Evolutionary conservation across 768 basidiomycete species (phyloP), one percentile per base, ranked within the genome.

Genomic region (Tricholoma matsutake): DNA sequence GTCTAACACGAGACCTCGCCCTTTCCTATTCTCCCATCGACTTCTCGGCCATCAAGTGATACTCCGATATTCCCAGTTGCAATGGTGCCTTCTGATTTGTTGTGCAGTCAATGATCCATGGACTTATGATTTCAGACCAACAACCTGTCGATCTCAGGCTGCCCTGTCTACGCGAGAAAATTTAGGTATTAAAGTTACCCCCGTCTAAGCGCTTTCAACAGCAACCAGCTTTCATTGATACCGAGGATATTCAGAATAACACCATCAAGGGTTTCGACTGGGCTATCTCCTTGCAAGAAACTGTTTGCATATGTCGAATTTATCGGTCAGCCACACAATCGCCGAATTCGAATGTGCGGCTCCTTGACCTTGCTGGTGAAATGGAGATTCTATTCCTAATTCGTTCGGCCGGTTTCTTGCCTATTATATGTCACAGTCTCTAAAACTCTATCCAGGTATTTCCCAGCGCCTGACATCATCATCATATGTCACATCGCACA

Each of bases 381-480:
- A 47, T 34, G 45, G 6, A n/a, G n/a, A 14, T 22, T 53, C 4
- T 34, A 56, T 35, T 39, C 25, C 56, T 28, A 53, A 52, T 49
- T 52, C 31, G 20, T 56, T 61, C 60, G 41, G 39, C 61, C 59
- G 63, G 63, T 62, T 62, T 25, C 59, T 57, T 61, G 53, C 18
- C 31, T 55, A 63, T 58, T 31, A 56, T 61, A 59, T 64, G 59
- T 58, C 67, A 67, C 57, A n/a, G 56, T 65, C 65, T 67, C 66
- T 63, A 66, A 68, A 70, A 68, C 68, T 67, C 60, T 63, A 68
- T 68, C 66, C 62, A 61, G 57, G 28, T 54, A 32, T 54, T 22
- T 25, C 54, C 56, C 61, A 32, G 63, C 51, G 57, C 58, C 56
- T 65, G 47, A 25, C 47, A 49, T 6, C 22, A 22, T 16, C 22